A percentile compares a stretch with the other conserved stretches of the same genome.
These are phyloP conservation scores for Sphaerulina vaccinii DNA, from an alignment of 2,329 filamentous ascomycete genomes.

Conservation along the genomic window DNA sequence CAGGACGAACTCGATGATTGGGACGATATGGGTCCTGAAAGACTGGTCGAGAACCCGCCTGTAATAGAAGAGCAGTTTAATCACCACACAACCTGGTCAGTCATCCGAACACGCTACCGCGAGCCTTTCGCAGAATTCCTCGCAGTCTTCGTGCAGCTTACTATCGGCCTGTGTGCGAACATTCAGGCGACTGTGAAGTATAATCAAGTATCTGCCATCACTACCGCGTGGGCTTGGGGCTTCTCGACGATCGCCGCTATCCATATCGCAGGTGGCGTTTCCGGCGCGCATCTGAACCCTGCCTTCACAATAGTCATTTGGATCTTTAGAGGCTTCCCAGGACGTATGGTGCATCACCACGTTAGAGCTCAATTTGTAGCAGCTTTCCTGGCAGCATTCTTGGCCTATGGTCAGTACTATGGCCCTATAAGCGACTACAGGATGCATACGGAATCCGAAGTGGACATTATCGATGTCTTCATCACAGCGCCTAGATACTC, in stretches of 20 bases:
- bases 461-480: constrained; percentile 44
- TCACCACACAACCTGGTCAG: constrained; percentile 46
- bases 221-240: constrained; percentile 50
- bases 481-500: constrained; percentile 45
- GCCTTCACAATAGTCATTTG: constrained; percentile 46
- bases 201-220: constrained; percentile 48
- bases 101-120: constrained; percentile 51
- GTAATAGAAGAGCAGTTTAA: constrained; percentile 51
- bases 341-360: constrained; percentile 52
- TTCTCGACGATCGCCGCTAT: constrained; percentile 53
- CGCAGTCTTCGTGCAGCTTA: constrained; percentile 41
- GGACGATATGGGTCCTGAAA: constrained; percentile 41
- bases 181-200: constrained; percentile 43
- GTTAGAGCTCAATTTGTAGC: constrained; percentile 54
- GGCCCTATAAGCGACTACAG: constrained; percentile 40
- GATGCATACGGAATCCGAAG: constrained; percentile 10
- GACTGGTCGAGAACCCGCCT: constrained; percentile 38
- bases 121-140: constrained; percentile 56
- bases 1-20: too few species aligned
- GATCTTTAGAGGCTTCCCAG: constrained; percentile 53
- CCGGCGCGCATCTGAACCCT: constrained; percentile 52
- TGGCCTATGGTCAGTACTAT: constrained; percentile 47
- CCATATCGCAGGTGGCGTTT: constrained; percentile 46
- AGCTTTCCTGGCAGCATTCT: constrained; percentile 51
- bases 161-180: constrained; percentile 52